These are phyloP conservation scores for Leccinum griseonigrum DNA, from an alignment of 1,284 basidiomycete genomes.

Conservation along the genomic window DNA sequence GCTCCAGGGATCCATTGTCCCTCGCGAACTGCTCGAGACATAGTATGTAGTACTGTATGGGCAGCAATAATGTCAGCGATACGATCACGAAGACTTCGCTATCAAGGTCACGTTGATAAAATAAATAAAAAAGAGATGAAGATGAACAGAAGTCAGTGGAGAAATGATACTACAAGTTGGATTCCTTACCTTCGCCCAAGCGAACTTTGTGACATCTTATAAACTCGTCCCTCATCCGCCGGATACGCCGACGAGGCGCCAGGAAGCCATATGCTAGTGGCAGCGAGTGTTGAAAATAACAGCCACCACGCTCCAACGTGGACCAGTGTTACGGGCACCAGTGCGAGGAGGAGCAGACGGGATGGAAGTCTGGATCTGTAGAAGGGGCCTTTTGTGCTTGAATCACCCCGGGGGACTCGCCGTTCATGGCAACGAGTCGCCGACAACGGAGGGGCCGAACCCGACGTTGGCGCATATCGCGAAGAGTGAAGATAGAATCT, in stretches of 20 bases:
- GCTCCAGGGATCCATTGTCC: slow-evolving; percentile 73
- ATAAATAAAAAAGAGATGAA: too few species aligned
- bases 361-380: slow-evolving; percentile 8
- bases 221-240: neutral
- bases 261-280: slow-evolving; percentile 61
- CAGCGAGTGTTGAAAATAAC: slow-evolving; percentile 72
- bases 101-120: neutral
- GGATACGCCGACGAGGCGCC: slow-evolving; percentile 8
- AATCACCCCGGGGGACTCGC: slow-evolving; percentile 59
- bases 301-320: slow-evolving; percentile 86
- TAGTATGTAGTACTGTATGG: slow-evolving; percentile 40
- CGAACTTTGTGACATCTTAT: too few species aligned
- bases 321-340: slow-evolving; percentile 67
- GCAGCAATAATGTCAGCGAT: slow-evolving; percentile 73
- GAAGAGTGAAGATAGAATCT: slow-evolving; percentile 61
- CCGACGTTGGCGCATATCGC: slow-evolving; percentile 76
- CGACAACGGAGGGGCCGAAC: slow-evolving; percentile 65
- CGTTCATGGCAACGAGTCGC: slow-evolving; percentile 78
- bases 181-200: too few species aligned
- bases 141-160: too few species aligned
- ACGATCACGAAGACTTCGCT: slow-evolving; percentile 84
- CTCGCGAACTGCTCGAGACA: slow-evolving; percentile 81
- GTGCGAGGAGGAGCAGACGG: slow-evolving; percentile 58
- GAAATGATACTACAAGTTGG: too few species aligned
- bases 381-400: slow-evolving; percentile 37